Base-by-base conservation (phyloP, 2,329 filamentous ascomycete species). In the Sarocladium brachiariae region DNA sequence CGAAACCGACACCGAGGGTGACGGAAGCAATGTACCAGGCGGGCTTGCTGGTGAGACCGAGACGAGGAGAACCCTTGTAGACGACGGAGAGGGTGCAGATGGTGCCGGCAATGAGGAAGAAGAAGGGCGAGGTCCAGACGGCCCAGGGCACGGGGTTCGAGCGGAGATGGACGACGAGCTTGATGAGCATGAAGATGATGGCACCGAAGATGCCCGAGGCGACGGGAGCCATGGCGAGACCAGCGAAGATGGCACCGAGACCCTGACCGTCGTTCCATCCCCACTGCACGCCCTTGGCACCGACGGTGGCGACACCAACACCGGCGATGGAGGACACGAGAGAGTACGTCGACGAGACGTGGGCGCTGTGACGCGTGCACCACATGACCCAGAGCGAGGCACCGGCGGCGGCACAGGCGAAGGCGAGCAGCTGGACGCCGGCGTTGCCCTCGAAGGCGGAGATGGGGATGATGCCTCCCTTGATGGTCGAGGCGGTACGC, bases 351-450 rank as follows among this genome's bases (percentile, higher is more conserved):
- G 84, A 86, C 0, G 83, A 86, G 58, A 87, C 83, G 68, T 86
- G 86, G 53, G 84, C 83, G 3, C 82, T 86, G 73, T 89, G 75
- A 43, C 76, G 74, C 1, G 85, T 89, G 66, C 85, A 89, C 84
- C 84, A 89, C 84, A 88, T 89, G 43, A 89, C 84, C 85, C 86
- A 90, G 9, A 75, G 71, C 1, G 83, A 81, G 47, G 84, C 82
- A 58, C 74, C 84, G 14, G 81, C 81, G 1, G 81, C 72, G 21
- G 81, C 80, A 54, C 79, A 83, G 27, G 80, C 77, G 61, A 85
- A 84, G 51, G 83, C 83, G 47, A 87, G 74, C 67, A 87, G 77
- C 68, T 86, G 83, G 18, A 86, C 82, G 33, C 78, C 79, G 31
- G 83, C 77, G 58, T 86, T 77, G 52, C 68, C 72, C 1, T 69